phyloP scores from a whole-genome alignment of 2,329 filamentous ascomycete genomes.

The Beauveria medogensis region DNA sequence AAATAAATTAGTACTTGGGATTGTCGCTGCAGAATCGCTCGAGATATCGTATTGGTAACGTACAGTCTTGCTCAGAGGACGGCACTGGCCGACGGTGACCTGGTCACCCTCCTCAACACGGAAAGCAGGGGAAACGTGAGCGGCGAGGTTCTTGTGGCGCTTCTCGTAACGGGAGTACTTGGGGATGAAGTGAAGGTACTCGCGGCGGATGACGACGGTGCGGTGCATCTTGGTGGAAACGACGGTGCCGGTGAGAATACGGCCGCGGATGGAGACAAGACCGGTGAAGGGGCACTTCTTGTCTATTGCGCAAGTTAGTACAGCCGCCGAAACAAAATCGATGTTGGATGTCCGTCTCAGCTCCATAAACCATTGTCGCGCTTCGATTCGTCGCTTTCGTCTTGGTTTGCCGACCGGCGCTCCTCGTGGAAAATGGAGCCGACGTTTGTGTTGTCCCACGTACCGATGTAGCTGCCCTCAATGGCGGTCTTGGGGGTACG shows the following conservation, averaged over 20 bases:
- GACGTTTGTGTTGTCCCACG: conserved; percentile 34
- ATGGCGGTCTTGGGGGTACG: conserved; percentile 97
- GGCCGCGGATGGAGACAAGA: conserved; percentile 97
- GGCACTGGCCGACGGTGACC: conserved; percentile 99
- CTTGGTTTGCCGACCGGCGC: background rate
- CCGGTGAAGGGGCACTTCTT: conserved; percentile 99
- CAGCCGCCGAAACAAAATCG: background rate
- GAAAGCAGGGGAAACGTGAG: conserved; percentile 98
- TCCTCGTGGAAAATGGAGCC: conserved; percentile 7
- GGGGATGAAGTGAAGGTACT: conserved; percentile 99
- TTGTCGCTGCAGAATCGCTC: background rate
- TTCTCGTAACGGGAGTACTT: conserved; percentile 99
- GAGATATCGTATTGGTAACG: conserved; percentile 30
- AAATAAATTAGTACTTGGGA: conserved; percentile 17
- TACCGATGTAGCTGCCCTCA: conserved; percentile 99
- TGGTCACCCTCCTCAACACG: conserved; percentile 99
- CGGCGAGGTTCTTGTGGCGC: conserved; percentile 99
- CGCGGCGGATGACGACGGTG: conserved; percentile 97
- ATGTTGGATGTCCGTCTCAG: background rate
- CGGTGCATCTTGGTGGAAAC: conserved; percentile 99
- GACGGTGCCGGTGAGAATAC: conserved; percentile 98
- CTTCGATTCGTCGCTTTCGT: background rate
- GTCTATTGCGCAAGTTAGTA: conserved; percentile 51
- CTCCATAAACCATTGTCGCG: conserved; percentile 4
- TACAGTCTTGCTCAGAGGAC: conserved; percentile 99